Evolutionary conservation across 441 rosid species (phyloP).

Genomic region (Pelargonium cotyledonis): DNA sequence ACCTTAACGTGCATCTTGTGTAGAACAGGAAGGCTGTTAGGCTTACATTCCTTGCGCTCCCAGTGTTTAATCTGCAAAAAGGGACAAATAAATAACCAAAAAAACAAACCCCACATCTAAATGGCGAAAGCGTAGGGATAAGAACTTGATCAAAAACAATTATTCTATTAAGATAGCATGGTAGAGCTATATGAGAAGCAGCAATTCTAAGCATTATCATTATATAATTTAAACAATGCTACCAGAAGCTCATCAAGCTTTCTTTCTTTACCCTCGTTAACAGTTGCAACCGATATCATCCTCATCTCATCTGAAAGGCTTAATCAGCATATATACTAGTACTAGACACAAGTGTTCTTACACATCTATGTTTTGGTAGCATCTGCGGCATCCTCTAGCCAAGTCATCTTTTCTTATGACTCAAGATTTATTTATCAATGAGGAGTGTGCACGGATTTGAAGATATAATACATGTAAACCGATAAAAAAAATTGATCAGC

Average conservation of each 20-base stretch:
- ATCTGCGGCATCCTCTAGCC: too few relatives aligned
- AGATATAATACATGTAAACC: background rate
- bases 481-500: background rate
- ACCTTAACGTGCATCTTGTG: conserved; percentile 88
- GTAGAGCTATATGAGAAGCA: background rate
- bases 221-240: background rate
- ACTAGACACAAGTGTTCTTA: background rate
- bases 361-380: too few relatives aligned
- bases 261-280: too few relatives aligned
- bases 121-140: too few relatives aligned
- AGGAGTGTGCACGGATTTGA: background rate
- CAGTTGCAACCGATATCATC: too few relatives aligned
- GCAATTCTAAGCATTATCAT: background rate
- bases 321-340: background rate
- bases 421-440: too few relatives aligned
- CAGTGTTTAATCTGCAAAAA: conserved; percentile 66
- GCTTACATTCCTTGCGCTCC: conserved; percentile 86
- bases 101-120: background rate
- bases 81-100: conserved; percentile 8
- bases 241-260: background rate
- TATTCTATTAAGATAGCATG: background rate
- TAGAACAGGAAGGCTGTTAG: conserved; percentile 78
- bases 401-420: too few relatives aligned
- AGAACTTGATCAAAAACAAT: background rate
- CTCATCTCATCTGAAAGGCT: background rate